phyloP scores from a whole-genome alignment of 106 monocot genomes.

The Narthecium ossifragum region DNA sequence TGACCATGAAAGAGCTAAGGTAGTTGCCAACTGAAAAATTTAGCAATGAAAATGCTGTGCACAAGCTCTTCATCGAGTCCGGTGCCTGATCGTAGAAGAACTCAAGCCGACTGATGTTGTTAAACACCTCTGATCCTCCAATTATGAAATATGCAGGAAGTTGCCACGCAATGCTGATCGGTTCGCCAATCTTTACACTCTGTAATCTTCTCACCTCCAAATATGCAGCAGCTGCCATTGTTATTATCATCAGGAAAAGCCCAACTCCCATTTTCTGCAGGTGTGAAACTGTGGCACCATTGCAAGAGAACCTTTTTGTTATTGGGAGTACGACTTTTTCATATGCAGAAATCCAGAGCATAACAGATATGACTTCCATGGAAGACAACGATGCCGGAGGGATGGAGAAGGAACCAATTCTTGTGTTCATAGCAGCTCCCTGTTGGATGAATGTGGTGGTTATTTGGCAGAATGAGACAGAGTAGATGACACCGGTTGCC shows the following conservation, averaged over 20 bases:
- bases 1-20: slow-evolving; percentile 43
- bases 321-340: slow-evolving; percentile 22
- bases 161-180: slow-evolving; percentile 39
- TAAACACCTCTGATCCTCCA: slow-evolving; percentile 32
- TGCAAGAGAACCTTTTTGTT: slow-evolving; percentile 8
- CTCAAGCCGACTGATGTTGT: slow-evolving; percentile 36
- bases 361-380: slow-evolving; percentile 23
- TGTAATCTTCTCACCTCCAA: slow-evolving; percentile 30
- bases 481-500: slow-evolving; percentile 31
- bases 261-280: slow-evolving; percentile 47
- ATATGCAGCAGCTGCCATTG: slow-evolving; percentile 35
- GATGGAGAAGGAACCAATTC: slow-evolving; percentile 33
- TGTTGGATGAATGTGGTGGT: slow-evolving; percentile 58
- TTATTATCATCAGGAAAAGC: slow-evolving; percentile 23
- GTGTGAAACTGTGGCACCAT: slow-evolving; percentile 25
- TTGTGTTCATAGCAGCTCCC: slow-evolving; percentile 34
- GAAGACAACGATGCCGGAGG: slow-evolving; percentile 41
- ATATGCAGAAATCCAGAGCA: slow-evolving; percentile 24
- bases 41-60: slow-evolving; percentile 37
- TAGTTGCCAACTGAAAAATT: slow-evolving; percentile 31
- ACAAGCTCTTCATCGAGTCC: slow-evolving; percentile 50
- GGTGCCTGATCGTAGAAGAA: slow-evolving; percentile 64
- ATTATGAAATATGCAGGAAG: slow-evolving; percentile 42
- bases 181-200: slow-evolving; percentile 12
- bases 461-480: slow-evolving; percentile 34